A percentile compares a stretch with the other conserved stretches of the same genome.
These are phyloP conservation scores for Purpureocillium lavendulum DNA, from an alignment of 2,329 filamentous ascomycete genomes.

Conservation along the genomic window DNA sequence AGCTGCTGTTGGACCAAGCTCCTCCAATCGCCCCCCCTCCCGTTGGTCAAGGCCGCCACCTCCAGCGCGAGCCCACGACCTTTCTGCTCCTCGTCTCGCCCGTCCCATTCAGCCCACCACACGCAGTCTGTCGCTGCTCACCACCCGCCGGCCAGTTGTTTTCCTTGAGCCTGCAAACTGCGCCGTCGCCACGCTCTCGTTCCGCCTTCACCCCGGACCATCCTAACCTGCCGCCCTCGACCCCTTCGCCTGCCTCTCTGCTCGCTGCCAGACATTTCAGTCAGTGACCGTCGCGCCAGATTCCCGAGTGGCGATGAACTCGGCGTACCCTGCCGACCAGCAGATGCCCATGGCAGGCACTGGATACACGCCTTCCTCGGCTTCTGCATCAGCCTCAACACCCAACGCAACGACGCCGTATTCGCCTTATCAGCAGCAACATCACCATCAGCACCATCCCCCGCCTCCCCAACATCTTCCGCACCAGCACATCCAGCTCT, in stretches of 20 bases:
- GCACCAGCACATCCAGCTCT: conserved; percentile 7
- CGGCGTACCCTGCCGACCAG: conserved; percentile 20
- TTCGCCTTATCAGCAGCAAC: conserved; percentile 14
- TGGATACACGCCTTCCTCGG: conserved; percentile 14
- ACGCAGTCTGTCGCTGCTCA: no score
- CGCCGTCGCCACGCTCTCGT: no score
- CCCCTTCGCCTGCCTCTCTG: not conserved
- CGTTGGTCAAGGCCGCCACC: no score
- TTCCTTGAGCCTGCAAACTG: not conserved
- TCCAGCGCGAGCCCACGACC: no score
- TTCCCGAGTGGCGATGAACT: conserved; percentile 16
- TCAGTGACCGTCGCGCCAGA: not conserved
- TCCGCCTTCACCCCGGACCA: no score
- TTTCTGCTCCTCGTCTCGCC: no score
- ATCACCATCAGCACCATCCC: conserved; percentile 12
- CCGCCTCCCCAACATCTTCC: not conserved
- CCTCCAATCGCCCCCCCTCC: no score
- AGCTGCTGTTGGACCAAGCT: no score
- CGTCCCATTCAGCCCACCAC: no score
- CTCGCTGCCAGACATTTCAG: not conserved
- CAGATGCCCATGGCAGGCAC: conserved; percentile 17
- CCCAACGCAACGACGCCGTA: conserved; percentile 7
- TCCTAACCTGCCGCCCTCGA: no score
- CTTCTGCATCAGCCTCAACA: conserved; percentile 9
- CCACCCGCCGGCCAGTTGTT: not conserved